phyloP scores from a whole-genome alignment of 2,329 filamentous ascomycete species.

The Calonectria hongkongensis region DNA sequence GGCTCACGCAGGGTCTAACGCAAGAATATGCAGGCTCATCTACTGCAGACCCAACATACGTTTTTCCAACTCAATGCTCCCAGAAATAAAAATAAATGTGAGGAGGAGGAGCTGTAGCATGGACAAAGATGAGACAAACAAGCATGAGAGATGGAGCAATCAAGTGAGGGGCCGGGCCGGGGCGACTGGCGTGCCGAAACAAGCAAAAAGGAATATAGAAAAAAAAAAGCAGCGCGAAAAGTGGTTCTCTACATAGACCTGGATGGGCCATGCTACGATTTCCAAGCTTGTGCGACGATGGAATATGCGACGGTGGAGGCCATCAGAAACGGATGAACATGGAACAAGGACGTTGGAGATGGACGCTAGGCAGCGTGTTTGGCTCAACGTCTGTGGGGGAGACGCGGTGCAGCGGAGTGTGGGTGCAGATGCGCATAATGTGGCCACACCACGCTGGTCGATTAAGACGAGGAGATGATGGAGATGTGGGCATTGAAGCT shows the following conservation, averaged over 20 bases:
- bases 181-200: constrained; percentile 29
- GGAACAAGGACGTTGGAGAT: constrained; percentile 21
- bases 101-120: constrained; percentile 19
- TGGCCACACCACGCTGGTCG: constrained; percentile 19
- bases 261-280: constrained; percentile 39
- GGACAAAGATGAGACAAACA: constrained; percentile 19
- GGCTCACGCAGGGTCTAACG: constrained; percentile 44
- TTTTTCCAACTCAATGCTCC: constrained; percentile 22
- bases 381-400: constrained; percentile 24
- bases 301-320: constrained; percentile 31
- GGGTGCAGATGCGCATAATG: constrained; percentile 16
- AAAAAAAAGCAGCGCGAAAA: constrained; percentile 38
- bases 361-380: neutral
- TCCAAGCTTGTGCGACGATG: constrained; percentile 30
- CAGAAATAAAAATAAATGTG: neutral
- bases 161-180: constrained; percentile 18
- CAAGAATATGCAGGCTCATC: constrained; percentile 28
- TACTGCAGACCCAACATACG: constrained; percentile 35
- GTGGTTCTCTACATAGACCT: constrained; percentile 43
- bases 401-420: constrained; percentile 21
- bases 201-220: constrained; percentile 15
- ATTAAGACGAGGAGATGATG: constrained; percentile 2
- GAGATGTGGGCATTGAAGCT: constrained; percentile 17
- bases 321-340: neutral
- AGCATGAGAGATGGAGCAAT: constrained; percentile 19